Evolutionary conservation across 73 alveolate species (phyloP).

Genomic region (Paramecium tetraurelia): DNA sequence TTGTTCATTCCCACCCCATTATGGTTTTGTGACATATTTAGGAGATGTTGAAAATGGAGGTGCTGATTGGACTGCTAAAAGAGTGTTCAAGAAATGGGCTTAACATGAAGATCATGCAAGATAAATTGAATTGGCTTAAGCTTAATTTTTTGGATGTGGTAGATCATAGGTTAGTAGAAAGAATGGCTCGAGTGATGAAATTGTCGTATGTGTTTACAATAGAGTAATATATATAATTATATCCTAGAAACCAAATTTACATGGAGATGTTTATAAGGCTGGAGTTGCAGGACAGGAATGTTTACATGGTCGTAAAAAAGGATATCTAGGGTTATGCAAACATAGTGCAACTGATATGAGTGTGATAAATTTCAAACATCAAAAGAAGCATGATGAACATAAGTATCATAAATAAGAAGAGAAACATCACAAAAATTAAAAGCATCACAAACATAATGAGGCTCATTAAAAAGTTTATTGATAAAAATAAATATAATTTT

Average conservation of each 20-base stretch:
- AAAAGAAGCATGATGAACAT: neutral
- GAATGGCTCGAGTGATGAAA: neutral
- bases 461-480: neutral
- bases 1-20: neutral
- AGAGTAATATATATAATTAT: neutral
- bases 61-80: conserved; percentile 30
- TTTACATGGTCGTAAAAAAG: neutral
- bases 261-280: neutral
- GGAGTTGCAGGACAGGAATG: conserved; percentile 24
- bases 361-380: neutral
- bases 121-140: conserved; percentile 5
- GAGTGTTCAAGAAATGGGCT: neutral
- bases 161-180: conserved; percentile 34
- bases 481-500: neutral
- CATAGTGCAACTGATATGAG: conserved; percentile 22
- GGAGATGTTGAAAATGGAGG: conserved; percentile 39
- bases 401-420: neutral
- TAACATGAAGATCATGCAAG: neutral
- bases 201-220: conserved; percentile 1
- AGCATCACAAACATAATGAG: neutral
- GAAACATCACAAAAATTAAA: neutral
- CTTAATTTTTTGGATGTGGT: conserved; percentile 14
- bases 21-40: neutral
- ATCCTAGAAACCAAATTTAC: neutral
- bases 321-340: conserved; percentile 22